Evolutionary conservation across 306 rosid species (phyloP).

Genomic region (Prinsepia uniflora): DNA sequence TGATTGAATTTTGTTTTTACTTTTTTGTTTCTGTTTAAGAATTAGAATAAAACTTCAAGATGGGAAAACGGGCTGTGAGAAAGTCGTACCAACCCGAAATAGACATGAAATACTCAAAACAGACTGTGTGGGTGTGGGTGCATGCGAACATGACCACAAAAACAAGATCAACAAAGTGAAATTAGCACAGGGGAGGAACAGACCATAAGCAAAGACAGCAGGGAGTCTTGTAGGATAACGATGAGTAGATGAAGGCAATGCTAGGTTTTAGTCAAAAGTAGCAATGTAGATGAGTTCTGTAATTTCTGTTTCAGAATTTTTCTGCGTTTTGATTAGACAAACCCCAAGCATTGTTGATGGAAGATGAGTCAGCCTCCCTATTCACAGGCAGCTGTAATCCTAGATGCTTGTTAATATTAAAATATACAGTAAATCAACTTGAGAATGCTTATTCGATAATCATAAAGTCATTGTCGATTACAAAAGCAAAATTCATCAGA

Average conservation of each 20-base stretch:
- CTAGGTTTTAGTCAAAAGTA: neutral
- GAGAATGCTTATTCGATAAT: slow-evolving; percentile 18
- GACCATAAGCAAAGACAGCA: slow-evolving; percentile 1
- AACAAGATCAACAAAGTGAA: neutral
- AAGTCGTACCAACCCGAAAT: slow-evolving; percentile 5
- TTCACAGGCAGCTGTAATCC: neutral
- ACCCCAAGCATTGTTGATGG: neutral
- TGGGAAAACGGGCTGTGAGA: slow-evolving; percentile 3
- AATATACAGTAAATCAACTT: neutral
- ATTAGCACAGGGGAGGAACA: slow-evolving; percentile 4
- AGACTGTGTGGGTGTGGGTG: neutral
- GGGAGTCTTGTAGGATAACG: neutral
- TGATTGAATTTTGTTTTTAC: neutral
- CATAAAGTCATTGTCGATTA: neutral
- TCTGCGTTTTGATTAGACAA: slow-evolving; percentile 9
- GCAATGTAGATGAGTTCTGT: slow-evolving; percentile 11
- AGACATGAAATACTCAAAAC: slow-evolving; percentile 2
- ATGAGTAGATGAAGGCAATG: slow-evolving; percentile 8
- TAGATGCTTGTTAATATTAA: neutral
- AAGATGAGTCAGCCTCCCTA: neutral
- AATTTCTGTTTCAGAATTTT: neutral
- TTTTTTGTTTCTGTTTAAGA: neutral
- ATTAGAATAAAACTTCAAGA: slow-evolving; percentile 7
- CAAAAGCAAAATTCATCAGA: slow-evolving; percentile 10
- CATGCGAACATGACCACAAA: neutral